phyloP scores from a whole-genome alignment of 140 eudicot species.

The Flaveria floridana region DNA sequence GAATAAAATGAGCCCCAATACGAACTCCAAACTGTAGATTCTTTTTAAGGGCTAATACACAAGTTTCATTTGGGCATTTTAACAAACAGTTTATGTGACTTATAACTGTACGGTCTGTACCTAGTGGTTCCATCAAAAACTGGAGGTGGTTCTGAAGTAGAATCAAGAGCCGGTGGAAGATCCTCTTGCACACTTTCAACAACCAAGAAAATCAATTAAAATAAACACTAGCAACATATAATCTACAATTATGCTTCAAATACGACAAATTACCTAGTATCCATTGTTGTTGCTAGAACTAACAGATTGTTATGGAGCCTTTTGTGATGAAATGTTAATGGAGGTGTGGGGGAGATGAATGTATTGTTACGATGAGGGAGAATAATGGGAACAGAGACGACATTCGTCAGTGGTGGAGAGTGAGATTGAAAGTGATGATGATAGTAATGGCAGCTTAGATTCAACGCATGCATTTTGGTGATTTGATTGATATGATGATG shows the following conservation, averaged over 20 bases:
- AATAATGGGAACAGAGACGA: conserved; percentile 21
- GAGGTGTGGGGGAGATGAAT: conserved; percentile 8
- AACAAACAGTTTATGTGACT: conserved; percentile 12
- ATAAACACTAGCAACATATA: conserved; percentile 10
- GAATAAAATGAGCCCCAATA: conserved; percentile 1
- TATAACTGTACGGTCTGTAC: conserved; percentile 28
- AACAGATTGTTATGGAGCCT: conserved; percentile 15
- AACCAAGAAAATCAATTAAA: conserved; percentile 8
- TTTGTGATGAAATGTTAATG: conserved; percentile 16
- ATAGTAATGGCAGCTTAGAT: conserved; percentile 23
- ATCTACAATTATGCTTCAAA: not conserved
- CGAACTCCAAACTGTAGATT: not conserved
- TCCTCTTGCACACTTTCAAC: conserved; percentile 40
- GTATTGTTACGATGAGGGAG: conserved; percentile 16
- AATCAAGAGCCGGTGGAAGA: conserved; percentile 66
- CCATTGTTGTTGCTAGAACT: conserved; percentile 31
- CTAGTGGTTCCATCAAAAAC: conserved; percentile 88
- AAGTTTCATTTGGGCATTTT: conserved; percentile 26
- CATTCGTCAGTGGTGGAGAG: conserved; percentile 13
- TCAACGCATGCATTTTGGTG: conserved; percentile 30
- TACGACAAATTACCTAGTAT: conserved; percentile 23
- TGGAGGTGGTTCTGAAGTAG: conserved; percentile 82
- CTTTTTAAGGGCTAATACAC: not conserved
- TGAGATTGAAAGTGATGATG: conserved; percentile 14
- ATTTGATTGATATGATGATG: conserved; percentile 8